Evolutionary conservation across 345 rosid species (phyloP).

Genomic region (Hibiscus tridactylites): DNA sequence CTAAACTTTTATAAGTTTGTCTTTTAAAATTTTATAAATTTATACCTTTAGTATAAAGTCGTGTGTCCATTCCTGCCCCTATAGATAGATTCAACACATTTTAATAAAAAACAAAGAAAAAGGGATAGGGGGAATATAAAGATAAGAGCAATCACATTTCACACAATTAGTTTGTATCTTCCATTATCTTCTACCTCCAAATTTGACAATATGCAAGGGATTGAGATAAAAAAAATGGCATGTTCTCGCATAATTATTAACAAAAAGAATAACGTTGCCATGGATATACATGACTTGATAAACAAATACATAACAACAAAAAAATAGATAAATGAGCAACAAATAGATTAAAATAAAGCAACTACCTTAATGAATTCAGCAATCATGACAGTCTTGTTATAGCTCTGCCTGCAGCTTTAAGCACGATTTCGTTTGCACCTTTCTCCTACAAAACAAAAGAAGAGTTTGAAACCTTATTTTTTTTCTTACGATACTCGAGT

Average conservation of each 20-base stretch:
- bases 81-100: no score
- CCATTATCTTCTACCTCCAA: not conserved
- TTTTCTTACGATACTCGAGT: no score
- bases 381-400: conserved; percentile 3
- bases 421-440: conserved; percentile 1
- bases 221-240: no score
- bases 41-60: no score
- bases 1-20: no score
- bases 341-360: not conserved
- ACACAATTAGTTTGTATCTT: not conserved
- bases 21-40: no score
- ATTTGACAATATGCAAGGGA: not conserved
- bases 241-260: not conserved
- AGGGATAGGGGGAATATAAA: no score
- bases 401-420: conserved; percentile 5
- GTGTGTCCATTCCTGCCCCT: no score
- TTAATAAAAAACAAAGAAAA: no score
- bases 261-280: not conserved
- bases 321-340: not conserved
- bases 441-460: not conserved
- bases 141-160: not conserved
- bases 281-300: not conserved
- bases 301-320: not conserved
- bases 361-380: conserved; percentile 3
- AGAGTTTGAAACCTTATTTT: not conserved